Evolutionary conservation across 2,329 filamentous ascomycete genomes (phyloP).

Genomic region (Aspergillus pseudoglaucus): DNA sequence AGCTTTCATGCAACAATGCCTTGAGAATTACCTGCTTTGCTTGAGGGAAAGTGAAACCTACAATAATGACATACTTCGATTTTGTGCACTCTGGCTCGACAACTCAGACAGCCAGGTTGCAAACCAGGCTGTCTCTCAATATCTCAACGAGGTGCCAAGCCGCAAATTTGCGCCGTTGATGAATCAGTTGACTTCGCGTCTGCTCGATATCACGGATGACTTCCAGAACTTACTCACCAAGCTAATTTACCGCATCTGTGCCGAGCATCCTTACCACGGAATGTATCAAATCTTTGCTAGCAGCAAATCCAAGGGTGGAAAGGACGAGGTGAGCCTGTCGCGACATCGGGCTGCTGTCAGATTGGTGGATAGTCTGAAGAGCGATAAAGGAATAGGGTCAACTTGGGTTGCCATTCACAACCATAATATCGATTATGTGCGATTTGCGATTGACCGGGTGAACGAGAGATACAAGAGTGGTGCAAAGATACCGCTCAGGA

Average conservation of each 20-base stretch:
- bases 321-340: constrained; percentile 68
- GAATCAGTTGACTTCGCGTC: constrained; percentile 92
- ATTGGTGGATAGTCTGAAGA: constrained; percentile 57
- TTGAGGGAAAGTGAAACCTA: constrained; percentile 79
- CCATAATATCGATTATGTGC: constrained; percentile 61
- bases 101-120: constrained; percentile 68
- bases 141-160: constrained; percentile 71
- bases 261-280: constrained; percentile 90
- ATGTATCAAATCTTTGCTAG: constrained; percentile 95
- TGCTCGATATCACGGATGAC: constrained; percentile 60
- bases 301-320: constrained; percentile 58
- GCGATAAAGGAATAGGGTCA: constrained; percentile 44
- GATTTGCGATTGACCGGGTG: constrained; percentile 39
- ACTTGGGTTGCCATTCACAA: constrained; percentile 69
- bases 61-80: constrained; percentile 82
- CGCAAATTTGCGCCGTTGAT: constrained; percentile 88
- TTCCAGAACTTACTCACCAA: constrained; percentile 73
- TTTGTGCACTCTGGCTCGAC: constrained; percentile 91
- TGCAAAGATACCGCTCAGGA: constrained; percentile 57
- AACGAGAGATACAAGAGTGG: constrained; percentile 62
- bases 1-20: constrained; percentile 76
- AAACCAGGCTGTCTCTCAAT: constrained; percentile 66
- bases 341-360: constrained; percentile 66
- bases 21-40: constrained; percentile 88
- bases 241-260: constrained; percentile 76